Evolutionary conservation across 2,329 filamentous ascomycete species (phyloP).

Genomic region (Trichophyton schoenleinii): DNA sequence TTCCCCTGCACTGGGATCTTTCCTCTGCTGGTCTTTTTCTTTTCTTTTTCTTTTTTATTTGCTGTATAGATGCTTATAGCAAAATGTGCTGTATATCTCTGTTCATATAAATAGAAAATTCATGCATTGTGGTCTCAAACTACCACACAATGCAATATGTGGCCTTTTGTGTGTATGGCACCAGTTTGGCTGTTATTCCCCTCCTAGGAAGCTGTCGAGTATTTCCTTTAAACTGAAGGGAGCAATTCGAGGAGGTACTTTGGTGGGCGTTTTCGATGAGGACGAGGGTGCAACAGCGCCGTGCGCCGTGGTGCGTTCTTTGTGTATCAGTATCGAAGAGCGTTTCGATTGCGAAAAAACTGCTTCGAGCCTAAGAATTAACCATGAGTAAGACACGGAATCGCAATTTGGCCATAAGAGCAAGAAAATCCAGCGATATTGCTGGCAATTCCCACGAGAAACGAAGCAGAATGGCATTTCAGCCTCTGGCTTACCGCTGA

Average conservation of each 20-base stretch:
- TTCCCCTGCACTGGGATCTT: not conserved
- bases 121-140: not conserved
- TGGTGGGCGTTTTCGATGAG: not conserved
- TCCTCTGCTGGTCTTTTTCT: not conserved
- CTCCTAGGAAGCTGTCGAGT: no score
- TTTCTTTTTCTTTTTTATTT: not conserved
- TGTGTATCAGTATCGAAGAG: not conserved
- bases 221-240: no score
- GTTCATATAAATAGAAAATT: not conserved
- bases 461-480: not conserved
- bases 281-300: no score
- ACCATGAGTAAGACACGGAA: not conserved
- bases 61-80: not conserved
- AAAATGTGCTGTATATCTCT: not conserved
- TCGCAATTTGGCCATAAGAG: not conserved
- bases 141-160: not conserved
- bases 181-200: not conserved
- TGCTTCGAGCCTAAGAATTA: no score
- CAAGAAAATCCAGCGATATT: not conserved
- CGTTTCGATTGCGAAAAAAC: not conserved
- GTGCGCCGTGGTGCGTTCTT: not conserved
- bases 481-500: not conserved
- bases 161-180: not conserved
- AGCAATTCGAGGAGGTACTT: not conserved
- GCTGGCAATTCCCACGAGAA: not conserved